Percentiles rank a stretch among this genome's conserved stretches.
Conservation (phyloP, 192 early-diverging fungal species). For the Funneliformis geosporum region DNA sequence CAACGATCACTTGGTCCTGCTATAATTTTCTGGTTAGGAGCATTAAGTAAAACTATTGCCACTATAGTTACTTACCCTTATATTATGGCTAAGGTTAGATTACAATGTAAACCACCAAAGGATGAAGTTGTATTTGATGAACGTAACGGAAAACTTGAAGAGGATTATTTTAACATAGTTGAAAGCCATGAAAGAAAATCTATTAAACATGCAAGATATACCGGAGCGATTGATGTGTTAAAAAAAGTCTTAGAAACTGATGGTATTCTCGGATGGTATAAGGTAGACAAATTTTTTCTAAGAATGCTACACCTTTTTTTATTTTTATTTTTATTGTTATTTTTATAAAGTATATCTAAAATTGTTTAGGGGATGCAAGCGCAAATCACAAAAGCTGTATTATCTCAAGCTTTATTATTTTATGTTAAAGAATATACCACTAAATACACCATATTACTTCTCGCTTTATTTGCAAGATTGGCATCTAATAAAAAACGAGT, state of each 20-base stretch:
- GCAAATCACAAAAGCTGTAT: constrained; percentile 98
- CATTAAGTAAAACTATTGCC: constrained; percentile 89
- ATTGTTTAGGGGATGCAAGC: constrained; percentile 84
- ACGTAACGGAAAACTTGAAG: not conserved
- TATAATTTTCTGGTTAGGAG: constrained; percentile 94
- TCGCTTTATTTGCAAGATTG: constrained; percentile 34
- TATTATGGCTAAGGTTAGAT: constrained; percentile 98
- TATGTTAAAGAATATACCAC: constrained; percentile 93
- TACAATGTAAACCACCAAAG: constrained; percentile 88
- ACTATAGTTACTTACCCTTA: constrained; percentile 89
- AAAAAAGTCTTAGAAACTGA: constrained; percentile 74
- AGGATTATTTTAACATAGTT: constrained; percentile 47
- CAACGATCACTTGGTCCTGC: constrained; percentile 57
- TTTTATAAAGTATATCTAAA: not conserved
- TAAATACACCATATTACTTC: constrained; percentile 67
- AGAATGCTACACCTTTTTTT: constrained; percentile 10
- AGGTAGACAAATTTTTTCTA: constrained; percentile 54
- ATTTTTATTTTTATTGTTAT: constrained; percentile 26
- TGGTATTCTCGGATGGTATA: constrained; percentile 92
- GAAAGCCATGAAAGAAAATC: constrained; percentile 33
- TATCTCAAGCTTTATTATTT: constrained; percentile 97
- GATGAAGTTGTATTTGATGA: not conserved
- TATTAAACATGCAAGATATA: constrained; percentile 63
- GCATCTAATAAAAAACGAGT: not conserved
- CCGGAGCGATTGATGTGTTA: constrained; percentile 82